Conservation (phyloP, 108 stramenopile genomes). For the Conticribra guillardii region DNA sequence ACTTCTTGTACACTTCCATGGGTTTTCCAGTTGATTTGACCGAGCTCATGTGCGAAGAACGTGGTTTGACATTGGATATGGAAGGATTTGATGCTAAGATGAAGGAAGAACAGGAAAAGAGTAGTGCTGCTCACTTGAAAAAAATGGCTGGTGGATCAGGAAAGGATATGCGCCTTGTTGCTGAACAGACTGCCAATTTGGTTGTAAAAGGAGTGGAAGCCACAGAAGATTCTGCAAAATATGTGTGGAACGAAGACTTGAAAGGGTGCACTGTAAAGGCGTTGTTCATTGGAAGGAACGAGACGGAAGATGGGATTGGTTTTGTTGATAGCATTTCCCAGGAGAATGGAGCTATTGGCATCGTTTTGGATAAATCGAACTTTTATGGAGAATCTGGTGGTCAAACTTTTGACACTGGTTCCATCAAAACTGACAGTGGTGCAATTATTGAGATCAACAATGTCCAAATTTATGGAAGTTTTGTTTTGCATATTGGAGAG, state of each 20-base stretch:
- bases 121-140: constrained; percentile 70
- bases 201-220: constrained; percentile 69
- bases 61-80: constrained; percentile 90
- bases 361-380: constrained; percentile 91
- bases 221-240: constrained; percentile 91
- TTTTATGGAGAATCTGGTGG: constrained; percentile 99
- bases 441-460: constrained; percentile 74
- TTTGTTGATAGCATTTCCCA: constrained; percentile 78
- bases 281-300: constrained; percentile 88
- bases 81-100: constrained; percentile 92
- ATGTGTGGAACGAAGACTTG: constrained; percentile 86
- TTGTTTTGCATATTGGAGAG: constrained; percentile 91
- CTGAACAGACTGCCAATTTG: constrained; percentile 95
- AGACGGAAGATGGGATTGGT: constrained; percentile 88
- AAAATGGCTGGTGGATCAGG: constrained; percentile 89
- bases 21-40: constrained; percentile 99
- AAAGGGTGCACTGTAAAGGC: constrained; percentile 83
- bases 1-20: constrained; percentile 96
- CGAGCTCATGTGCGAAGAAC: constrained; percentile 98
- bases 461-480: constrained; percentile 91
- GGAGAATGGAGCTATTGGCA: constrained; percentile 84
- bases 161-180: constrained; percentile 95
- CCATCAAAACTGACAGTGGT: constrained; percentile 57
- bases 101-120: constrained; percentile 87
- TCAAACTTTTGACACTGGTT: constrained; percentile 94